Percentiles rank a stretch among this genome's conserved stretches.
phyloP scores from a whole-genome alignment of 164 flowering plant genomes.

The Nelumbo lutea region DNA sequence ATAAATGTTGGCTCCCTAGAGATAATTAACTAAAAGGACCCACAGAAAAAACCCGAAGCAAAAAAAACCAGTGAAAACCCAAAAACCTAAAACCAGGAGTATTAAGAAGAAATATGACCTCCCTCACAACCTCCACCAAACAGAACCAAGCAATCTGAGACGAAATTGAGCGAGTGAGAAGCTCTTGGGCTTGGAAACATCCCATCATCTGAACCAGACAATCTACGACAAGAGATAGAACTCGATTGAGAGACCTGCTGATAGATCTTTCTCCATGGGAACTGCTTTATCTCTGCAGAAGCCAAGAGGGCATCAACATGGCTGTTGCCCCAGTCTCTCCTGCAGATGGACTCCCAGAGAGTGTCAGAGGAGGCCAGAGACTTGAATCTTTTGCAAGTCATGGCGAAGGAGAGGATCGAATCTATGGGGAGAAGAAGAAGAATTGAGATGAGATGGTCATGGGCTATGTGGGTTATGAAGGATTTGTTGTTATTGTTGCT shows the following conservation, averaged over 20 bases:
- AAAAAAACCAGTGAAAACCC: background rate
- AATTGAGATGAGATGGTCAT: conserved; percentile 69
- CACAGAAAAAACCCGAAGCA: background rate
- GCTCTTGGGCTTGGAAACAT: conserved; percentile 61
- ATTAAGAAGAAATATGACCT: conserved; percentile 42
- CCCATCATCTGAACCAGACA: conserved; percentile 27
- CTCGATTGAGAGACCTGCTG: conserved; percentile 45
- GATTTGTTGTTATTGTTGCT: conserved; percentile 14
- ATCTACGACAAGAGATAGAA: conserved; percentile 43
- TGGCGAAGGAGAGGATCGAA: conserved; percentile 62
- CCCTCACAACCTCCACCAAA: conserved; percentile 97
- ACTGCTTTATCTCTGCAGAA: conserved; percentile 8
- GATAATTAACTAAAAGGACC: background rate
- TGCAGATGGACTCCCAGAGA: conserved; percentile 75
- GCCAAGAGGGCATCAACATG: conserved; percentile 51
- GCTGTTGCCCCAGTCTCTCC: conserved; percentile 62
- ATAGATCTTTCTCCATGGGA: conserved; percentile 66
- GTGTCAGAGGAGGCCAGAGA: conserved; percentile 48
- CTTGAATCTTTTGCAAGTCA: conserved; percentile 68
- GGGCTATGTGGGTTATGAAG: conserved; percentile 35
- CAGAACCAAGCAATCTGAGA: conserved; percentile 68
- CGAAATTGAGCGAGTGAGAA: conserved; percentile 83
- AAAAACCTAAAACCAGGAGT: conserved; percentile 7
- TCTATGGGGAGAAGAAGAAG: conserved; percentile 70
- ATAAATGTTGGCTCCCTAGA: background rate